phyloP scores from a whole-genome alignment of 2,329 filamentous ascomycete species.

The Alternaria ethzedia region DNA sequence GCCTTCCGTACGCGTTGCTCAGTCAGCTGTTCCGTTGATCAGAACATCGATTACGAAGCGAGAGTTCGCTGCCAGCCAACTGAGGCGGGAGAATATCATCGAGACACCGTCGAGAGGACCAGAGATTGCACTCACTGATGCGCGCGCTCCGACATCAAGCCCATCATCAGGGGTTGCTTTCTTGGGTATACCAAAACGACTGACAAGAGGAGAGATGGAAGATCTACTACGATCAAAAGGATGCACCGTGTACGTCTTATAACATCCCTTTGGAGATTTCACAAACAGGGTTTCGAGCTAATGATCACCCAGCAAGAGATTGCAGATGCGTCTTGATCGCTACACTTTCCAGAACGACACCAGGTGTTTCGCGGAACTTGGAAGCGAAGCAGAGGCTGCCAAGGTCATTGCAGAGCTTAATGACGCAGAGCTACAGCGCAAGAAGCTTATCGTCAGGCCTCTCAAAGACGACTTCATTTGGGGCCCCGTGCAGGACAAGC shows the following conservation, averaged over 20 bases:
- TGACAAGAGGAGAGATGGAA: slow-evolving; percentile 17
- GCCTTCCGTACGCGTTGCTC: slow-evolving; percentile 13
- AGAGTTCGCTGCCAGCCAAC: slow-evolving; percentile 19
- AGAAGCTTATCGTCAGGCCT: neutral
- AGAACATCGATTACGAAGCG: slow-evolving; percentile 15
- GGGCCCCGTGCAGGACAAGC: neutral
- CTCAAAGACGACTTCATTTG: slow-evolving; percentile 18
- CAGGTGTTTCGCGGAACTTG: slow-evolving; percentile 23
- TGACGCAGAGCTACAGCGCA: neutral
- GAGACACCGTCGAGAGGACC: slow-evolving; percentile 12
- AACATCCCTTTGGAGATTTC: neutral
- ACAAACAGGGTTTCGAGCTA: slow-evolving; percentile 7
- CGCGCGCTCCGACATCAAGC: neutral
- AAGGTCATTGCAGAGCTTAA: slow-evolving; percentile 16
- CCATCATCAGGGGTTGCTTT: slow-evolving; percentile 16
- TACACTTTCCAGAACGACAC: slow-evolving; percentile 23
- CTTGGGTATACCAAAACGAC: slow-evolving; percentile 12
- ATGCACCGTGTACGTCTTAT: slow-evolving; percentile 26
- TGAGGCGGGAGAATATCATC: slow-evolving; percentile 4
- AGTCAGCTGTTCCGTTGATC: slow-evolving; percentile 12
- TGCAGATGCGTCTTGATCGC: slow-evolving; percentile 26
- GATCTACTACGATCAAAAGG: slow-evolving; percentile 19
- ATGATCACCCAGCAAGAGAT: slow-evolving; percentile 16
- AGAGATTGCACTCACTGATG: slow-evolving; percentile 6
- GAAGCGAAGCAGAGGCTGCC: slow-evolving; percentile 22